Conservation (phyloP, 2,329 filamentous ascomycete genomes). For the Sporothrix luriei region DNA sequence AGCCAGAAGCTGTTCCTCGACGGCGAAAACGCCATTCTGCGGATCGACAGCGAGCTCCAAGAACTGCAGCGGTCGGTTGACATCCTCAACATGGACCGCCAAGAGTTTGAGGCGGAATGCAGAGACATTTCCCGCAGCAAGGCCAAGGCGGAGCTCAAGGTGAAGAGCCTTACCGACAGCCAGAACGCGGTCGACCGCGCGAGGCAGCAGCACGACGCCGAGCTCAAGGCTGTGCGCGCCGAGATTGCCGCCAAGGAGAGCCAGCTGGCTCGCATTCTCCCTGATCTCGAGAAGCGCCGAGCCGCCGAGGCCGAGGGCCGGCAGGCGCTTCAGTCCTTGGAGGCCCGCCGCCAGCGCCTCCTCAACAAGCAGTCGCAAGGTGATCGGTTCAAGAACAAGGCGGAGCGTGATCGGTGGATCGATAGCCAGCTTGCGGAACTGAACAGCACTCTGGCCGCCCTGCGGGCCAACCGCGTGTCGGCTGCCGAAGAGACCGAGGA, state of each 20-base stretch:
- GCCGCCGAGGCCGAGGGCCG: conserved; percentile 71
- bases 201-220: conserved; percentile 68
- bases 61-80: conserved; percentile 81
- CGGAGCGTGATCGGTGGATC: conserved; percentile 82
- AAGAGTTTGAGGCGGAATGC: conserved; percentile 86
- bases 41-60: conserved; percentile 77
- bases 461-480: conserved; percentile 82
- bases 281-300: conserved; percentile 73
- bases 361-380: conserved; percentile 91
- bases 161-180: conserved; percentile 80
- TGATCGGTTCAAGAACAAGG: conserved; percentile 83
- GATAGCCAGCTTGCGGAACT: conserved; percentile 79
- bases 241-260: conserved; percentile 76
- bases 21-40: conserved; percentile 75
- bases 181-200: conserved; percentile 76
- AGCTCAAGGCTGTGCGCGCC: conserved; percentile 70
- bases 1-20: conserved; percentile 75
- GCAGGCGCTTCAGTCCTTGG: conserved; percentile 72
- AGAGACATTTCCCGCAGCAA: conserved; percentile 76
- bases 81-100: conserved; percentile 79
- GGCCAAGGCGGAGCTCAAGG: conserved; percentile 83
- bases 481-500: conserved; percentile 75
- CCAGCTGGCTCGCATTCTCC: conserved; percentile 74
- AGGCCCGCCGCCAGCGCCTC: conserved; percentile 74
- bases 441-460: conserved; percentile 71